phyloP scores from a whole-genome alignment of 2,329 filamentous ascomycete genomes.

The Ophiostoma fasciatum region DNA sequence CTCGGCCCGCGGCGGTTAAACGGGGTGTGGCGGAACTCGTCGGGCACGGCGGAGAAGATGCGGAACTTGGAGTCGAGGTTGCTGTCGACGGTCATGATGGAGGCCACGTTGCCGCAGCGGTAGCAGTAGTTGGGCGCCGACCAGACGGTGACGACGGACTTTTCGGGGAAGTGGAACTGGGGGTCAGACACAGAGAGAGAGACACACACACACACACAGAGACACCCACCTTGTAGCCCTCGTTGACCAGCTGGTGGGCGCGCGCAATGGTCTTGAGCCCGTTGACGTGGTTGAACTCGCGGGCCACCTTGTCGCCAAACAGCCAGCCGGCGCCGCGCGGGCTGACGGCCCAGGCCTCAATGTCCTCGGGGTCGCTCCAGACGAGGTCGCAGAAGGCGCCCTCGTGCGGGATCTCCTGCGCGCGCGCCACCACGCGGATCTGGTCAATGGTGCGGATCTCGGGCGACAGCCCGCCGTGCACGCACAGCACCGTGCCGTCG shows the following conservation, averaged over 20 bases:
- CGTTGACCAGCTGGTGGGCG: constrained; percentile 96
- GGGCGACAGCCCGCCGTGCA: constrained; percentile 79
- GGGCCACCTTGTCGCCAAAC: constrained; percentile 93
- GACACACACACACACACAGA: not conserved
- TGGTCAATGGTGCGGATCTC: constrained; percentile 97
- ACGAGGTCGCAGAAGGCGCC: constrained; percentile 96
- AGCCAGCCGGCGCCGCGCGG: constrained; percentile 94
- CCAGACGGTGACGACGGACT: constrained; percentile 96
- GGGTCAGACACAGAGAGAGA: not conserved
- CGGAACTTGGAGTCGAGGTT: constrained; percentile 83
- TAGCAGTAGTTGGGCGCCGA: constrained; percentile 95
- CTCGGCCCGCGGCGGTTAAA: constrained; percentile 51
- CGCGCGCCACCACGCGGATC: constrained; percentile 95
- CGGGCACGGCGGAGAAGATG: constrained; percentile 81
- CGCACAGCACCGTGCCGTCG: constrained; percentile 95
- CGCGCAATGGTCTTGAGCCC: constrained; percentile 88
- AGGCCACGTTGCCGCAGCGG: constrained; percentile 89
- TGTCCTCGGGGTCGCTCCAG: constrained; percentile 95
- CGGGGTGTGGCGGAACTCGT: constrained; percentile 67
- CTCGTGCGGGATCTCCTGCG: constrained; percentile 95
- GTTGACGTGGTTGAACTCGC: constrained; percentile 95
- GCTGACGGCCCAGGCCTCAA: constrained; percentile 91
- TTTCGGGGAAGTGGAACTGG: constrained; percentile 91
- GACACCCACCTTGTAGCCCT: constrained; percentile 73
- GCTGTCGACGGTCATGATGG: constrained; percentile 82